Evolutionary conservation across 164 flowering plant genomes (phyloP).

Genomic region (Nymphaea colorata): DNA sequence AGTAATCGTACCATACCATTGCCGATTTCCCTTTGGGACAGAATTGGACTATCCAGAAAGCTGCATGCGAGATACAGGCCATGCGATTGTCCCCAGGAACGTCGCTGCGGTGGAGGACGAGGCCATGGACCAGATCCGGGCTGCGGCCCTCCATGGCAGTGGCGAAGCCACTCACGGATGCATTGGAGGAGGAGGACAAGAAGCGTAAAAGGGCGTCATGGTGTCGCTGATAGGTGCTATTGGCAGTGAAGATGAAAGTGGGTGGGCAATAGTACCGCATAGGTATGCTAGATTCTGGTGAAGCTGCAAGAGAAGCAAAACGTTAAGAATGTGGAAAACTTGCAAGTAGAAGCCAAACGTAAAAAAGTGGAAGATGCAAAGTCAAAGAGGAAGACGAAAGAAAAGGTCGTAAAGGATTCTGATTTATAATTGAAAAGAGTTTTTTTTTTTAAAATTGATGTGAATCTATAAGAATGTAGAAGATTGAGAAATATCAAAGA

Average conservation of each 20-base stretch:
- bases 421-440: too few species aligned
- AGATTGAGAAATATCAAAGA: too few species aligned
- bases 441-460: too few species aligned
- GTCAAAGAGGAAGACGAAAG: too few species aligned
- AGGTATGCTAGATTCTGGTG: too few species aligned
- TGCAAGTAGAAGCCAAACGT: too few species aligned
- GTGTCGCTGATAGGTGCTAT: conserved; percentile 13
- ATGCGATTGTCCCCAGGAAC: conserved; percentile 17
- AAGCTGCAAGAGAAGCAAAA: too few species aligned
- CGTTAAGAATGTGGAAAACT: too few species aligned
- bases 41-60: conserved; percentile 10
- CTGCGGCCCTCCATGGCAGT: conserved; percentile 1
- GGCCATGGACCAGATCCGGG: conserved; percentile 9
- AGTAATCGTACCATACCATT: conserved; percentile 32
- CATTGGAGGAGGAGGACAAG: conserved; percentile 10
- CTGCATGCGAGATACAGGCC: conserved; percentile 22
- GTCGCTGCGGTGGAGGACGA: conserved; percentile 38
- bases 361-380: too few species aligned
- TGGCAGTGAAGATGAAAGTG: conserved; percentile 7
- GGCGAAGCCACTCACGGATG: conserved; percentile 19
- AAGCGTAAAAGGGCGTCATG: conserved; percentile 8
- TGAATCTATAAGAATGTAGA: too few species aligned
- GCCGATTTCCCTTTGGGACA: conserved; percentile 29
- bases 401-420: too few species aligned
- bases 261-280: conserved; percentile 7